A percentile compares a stretch with the other conserved stretches of the same genome.
These are phyloP conservation scores for Trametes meyenii DNA, from an alignment of 768 basidiomycete genomes.

Conservation along the genomic window DNA sequence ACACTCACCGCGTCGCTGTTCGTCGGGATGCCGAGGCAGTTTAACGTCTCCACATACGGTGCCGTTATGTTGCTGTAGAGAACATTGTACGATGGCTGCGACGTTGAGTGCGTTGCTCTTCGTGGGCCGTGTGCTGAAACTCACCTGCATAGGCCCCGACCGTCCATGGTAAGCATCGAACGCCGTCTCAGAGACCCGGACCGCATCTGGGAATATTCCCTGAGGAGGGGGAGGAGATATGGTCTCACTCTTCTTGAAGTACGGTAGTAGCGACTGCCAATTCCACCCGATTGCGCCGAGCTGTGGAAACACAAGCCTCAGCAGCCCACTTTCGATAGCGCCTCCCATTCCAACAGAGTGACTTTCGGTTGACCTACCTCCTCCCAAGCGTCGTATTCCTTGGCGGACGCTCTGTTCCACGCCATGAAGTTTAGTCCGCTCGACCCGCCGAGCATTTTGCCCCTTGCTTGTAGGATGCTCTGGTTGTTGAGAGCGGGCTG, in stretches of 20 bases:
- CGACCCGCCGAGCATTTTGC: conserved; percentile 66
- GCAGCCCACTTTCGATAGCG: neutral
- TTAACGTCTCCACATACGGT: conserved; percentile 34
- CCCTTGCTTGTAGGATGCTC: conserved; percentile 52
- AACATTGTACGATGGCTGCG: conserved; percentile 1
- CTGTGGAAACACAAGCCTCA: neutral
- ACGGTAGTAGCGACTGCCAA: conserved; percentile 44
- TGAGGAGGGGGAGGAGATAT: conserved; percentile 47
- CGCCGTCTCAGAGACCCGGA: conserved; percentile 42
- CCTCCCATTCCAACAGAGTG: too few species aligned
- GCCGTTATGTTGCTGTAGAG: conserved; percentile 3
- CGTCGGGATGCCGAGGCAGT: conserved; percentile 42
- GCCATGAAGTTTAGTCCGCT: conserved; percentile 68
- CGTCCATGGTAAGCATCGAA: conserved; percentile 51
- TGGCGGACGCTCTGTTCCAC: conserved; percentile 51
- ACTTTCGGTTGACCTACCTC: conserved; percentile 16
- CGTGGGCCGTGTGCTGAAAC: conserved; percentile 6
- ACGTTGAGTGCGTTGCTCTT: neutral
- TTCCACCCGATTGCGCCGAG: conserved; percentile 39
- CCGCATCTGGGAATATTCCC: conserved; percentile 31
- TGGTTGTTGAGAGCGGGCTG: conserved; percentile 46
- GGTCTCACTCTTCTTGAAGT: conserved; percentile 52
- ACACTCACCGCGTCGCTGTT: conserved; percentile 42
- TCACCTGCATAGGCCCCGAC: conserved; percentile 46
- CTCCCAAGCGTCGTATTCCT: conserved; percentile 48